A percentile compares a stretch with the other conserved stretches of the same genome.
phyloP scores from a whole-genome alignment of 2,329 filamentous ascomycete species.

The Diplodia sapinea region DNA sequence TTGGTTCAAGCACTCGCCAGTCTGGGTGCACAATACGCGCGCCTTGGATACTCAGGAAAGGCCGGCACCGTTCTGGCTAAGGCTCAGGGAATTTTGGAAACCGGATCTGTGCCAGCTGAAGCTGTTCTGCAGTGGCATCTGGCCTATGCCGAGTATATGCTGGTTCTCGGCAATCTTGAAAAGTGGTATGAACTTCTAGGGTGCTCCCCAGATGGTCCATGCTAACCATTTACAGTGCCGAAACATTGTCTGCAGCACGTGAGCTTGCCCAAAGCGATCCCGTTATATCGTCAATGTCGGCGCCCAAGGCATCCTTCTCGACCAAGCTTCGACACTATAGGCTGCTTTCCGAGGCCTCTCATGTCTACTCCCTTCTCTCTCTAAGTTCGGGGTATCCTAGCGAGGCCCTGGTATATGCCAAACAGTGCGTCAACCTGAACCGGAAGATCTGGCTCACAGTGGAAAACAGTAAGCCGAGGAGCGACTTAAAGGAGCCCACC shows the following conservation, averaged over 20 bases:
- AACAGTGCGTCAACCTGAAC: constrained; percentile 56
- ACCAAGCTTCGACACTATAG: constrained; percentile 53
- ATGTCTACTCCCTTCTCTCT: constrained; percentile 69
- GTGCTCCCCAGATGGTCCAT: neutral
- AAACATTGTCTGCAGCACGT: constrained; percentile 41
- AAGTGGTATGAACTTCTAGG: constrained; percentile 56
- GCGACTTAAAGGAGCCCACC: neutral
- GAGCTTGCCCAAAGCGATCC: constrained; percentile 40
- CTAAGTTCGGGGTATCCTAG: constrained; percentile 60
- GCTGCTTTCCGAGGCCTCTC: constrained; percentile 64
- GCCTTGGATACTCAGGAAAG: constrained; percentile 65
- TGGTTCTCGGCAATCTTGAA: constrained; percentile 68
- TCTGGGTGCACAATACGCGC: constrained; percentile 62
- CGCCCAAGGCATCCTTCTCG: constrained; percentile 43
- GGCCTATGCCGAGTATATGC: constrained; percentile 74
- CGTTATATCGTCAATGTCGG: constrained; percentile 41
- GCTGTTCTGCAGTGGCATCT: constrained; percentile 67
- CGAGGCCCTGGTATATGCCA: constrained; percentile 56
- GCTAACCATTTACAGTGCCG: constrained; percentile 39
- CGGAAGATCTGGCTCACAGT: constrained; percentile 59
- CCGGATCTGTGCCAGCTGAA: constrained; percentile 48
- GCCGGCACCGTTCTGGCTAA: constrained; percentile 64
- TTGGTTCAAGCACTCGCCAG: constrained; percentile 52
- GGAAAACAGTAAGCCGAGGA: constrained; percentile 48
- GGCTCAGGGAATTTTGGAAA: constrained; percentile 58